phyloP scores from a whole-genome alignment of 257 asterid genomes.

The Craterostigma plantagineum region DNA sequence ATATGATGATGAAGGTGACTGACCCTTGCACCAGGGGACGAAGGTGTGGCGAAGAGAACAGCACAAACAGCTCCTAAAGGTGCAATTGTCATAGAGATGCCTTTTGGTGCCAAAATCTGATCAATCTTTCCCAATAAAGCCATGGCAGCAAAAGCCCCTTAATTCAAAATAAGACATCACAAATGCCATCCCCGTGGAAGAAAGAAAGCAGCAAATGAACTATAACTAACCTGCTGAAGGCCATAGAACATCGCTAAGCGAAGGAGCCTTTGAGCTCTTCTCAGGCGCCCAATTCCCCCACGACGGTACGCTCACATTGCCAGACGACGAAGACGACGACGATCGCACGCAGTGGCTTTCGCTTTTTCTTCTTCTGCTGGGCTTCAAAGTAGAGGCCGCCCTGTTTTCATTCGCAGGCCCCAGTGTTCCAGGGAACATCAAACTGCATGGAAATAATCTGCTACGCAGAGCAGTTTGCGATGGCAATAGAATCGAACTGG shows the following conservation, averaged over 20 bases:
- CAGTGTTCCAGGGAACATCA: too few relatives aligned
- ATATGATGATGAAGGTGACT: slow-evolving; percentile 1
- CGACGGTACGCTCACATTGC: slow-evolving; percentile 24
- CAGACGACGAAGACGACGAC: too few relatives aligned
- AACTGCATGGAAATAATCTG: too few relatives aligned
- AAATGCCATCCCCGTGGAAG: neutral
- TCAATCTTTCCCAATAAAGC: slow-evolving; percentile 72
- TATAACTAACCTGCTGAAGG: slow-evolving; percentile 83
- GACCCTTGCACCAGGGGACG: slow-evolving; percentile 93
- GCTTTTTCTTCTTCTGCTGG: too few relatives aligned
- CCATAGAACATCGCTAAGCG: slow-evolving; percentile 75
- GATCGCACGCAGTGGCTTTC: too few relatives aligned
- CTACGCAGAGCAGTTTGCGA: too few relatives aligned
- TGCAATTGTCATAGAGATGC: slow-evolving; percentile 70
- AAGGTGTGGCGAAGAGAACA: slow-evolving; percentile 70
- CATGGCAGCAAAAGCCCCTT: slow-evolving; percentile 97
- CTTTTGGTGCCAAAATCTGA: slow-evolving; percentile 64
- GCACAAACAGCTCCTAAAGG: slow-evolving; percentile 94
- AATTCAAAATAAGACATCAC: neutral
- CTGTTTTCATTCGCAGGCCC: too few relatives aligned
- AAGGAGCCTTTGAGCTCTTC: slow-evolving; percentile 40
- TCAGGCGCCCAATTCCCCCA: slow-evolving; percentile 80
- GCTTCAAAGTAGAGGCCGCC: too few relatives aligned
- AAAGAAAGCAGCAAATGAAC: neutral
- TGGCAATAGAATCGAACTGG: too few relatives aligned